These are phyloP conservation scores for Ensete ventricosum DNA, from an alignment of 176 grass and related monocot species.

Conservation along the genomic window DNA sequence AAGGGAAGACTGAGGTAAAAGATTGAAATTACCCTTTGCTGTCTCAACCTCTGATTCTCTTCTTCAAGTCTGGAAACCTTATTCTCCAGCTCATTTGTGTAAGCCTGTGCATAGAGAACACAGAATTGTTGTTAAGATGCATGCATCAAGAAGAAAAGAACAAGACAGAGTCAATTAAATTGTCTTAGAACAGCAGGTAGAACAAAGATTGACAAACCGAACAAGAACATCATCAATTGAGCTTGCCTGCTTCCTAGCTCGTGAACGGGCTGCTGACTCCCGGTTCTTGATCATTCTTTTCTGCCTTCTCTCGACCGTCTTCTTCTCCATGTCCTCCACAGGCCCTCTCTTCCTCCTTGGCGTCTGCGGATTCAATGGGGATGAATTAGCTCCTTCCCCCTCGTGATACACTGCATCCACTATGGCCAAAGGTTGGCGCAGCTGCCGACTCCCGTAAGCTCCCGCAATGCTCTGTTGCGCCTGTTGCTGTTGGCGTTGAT, in stretches of 20 bases:
- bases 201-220: background rate
- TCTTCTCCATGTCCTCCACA: background rate
- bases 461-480: background rate
- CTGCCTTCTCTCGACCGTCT: slow-evolving; percentile 22
- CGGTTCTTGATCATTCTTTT: slow-evolving; percentile 33
- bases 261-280: slow-evolving; percentile 22
- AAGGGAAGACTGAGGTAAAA: too few relatives aligned
- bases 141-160: background rate
- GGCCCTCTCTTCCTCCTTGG: slow-evolving; percentile 17
- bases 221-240: background rate
- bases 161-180: background rate
- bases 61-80: slow-evolving; percentile 23
- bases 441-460: background rate
- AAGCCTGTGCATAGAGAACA: slow-evolving; percentile 4
- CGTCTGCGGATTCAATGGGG: background rate
- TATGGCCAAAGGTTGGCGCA: background rate
- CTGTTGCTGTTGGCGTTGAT: slow-evolving; percentile 6
- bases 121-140: background rate
- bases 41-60: slow-evolving; percentile 24
- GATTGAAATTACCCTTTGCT: slow-evolving; percentile 6
- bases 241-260: slow-evolving; percentile 25
- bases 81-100: slow-evolving; percentile 27
- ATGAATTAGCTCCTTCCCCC: slow-evolving; percentile 1
- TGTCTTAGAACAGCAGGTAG: background rate
- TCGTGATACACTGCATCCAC: slow-evolving; percentile 4